Evolutionary conservation across 208 protist species (phyloP), one percentile per base, ranked within the genome.

Genomic region (Strigomonas culicis): DNA sequence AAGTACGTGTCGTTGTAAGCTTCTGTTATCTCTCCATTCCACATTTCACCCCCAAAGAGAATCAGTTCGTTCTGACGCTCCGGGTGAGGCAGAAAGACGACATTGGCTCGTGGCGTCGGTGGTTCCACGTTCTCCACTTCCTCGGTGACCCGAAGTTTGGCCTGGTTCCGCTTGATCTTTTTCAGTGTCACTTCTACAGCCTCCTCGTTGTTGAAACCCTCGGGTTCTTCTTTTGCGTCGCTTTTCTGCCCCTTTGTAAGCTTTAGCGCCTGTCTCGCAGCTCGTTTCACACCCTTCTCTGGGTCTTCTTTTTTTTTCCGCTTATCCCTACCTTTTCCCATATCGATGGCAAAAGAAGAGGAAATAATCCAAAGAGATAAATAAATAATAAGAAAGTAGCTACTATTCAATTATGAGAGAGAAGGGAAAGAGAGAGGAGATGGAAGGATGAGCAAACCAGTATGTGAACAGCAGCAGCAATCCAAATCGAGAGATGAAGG

Each of bases 321-420:
- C 73, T 96, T 96, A 63, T 97, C 92, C 0, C 92, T 77, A 11
- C 92, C 92, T 47, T 95, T 96, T 31, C 92, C 92, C 92, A 97
- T 97, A 34, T 25, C 74, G 6, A 41, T 17, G 13, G 6, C 8
- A 41, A 41, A 41, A 41, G 36, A 13, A 41, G 36, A 41, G 36
- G 36, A 41, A 13, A 13, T 41, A 41, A 41, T 6, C 8, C 8
- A 41, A 41, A 41, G 36, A 41, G 36, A 41, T 13, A 41, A 41
- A 41, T 6, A 41, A 13, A 13, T 13, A 41, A 41, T 17, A 41
- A 41, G 36, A 41, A 41, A 13, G 36, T 17, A 41, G 6, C 13
- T 41, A 41, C 6, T 17, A 13, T 41, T 6, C 6, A 13, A 41
- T 6, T 17, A 6, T 41, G 36, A 41, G 36, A 41, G 36, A 41